phyloP scores from a whole-genome alignment of 2,329 filamentous ascomycete genomes.

The Hypoxylon rubiginosum region DNA sequence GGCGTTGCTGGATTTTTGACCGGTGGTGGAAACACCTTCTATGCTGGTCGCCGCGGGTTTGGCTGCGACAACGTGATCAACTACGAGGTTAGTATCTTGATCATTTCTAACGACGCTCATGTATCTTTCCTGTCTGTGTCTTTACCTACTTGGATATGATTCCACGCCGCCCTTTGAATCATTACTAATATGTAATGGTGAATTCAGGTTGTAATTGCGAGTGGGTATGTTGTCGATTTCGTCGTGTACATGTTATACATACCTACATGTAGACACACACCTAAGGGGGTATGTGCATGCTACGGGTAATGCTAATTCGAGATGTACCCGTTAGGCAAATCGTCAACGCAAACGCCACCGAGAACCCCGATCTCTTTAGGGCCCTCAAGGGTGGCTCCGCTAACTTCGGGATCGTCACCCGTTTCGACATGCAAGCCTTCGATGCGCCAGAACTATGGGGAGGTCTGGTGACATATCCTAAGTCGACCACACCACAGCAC shows the following conservation, averaged over 20 bases:
- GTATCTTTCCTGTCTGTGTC: too few species aligned
- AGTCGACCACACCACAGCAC: constrained; percentile 15
- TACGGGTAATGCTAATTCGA: not conserved
- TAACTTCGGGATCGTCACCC: constrained; percentile 59
- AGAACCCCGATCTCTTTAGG: constrained; percentile 58
- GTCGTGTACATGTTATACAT: not conserved
- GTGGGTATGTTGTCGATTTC: constrained; percentile 44
- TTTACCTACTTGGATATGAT: not conserved
- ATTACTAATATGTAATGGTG: not conserved
- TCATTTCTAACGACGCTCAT: not conserved
- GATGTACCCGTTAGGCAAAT: constrained; percentile 43
- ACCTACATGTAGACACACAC: not conserved
- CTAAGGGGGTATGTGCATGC: not conserved
- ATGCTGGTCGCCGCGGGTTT: constrained; percentile 54
- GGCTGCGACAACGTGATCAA: constrained; percentile 60
- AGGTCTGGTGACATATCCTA: constrained; percentile 27
- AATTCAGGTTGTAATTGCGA: constrained; percentile 56
- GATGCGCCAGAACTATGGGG: constrained; percentile 37
- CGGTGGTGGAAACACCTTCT: constrained; percentile 47
- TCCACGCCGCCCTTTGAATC: not conserved
- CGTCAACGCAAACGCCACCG: constrained; percentile 54
- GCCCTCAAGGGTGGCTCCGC: constrained; percentile 61
- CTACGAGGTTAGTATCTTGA: constrained; percentile 47
- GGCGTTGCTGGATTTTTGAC: constrained; percentile 48
- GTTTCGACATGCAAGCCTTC: constrained; percentile 47